Evolutionary conservation across 768 basidiomycete genomes (phyloP), one percentile per base, ranked within the genome.

Genomic region (Ephemerocybe angulata): DNA sequence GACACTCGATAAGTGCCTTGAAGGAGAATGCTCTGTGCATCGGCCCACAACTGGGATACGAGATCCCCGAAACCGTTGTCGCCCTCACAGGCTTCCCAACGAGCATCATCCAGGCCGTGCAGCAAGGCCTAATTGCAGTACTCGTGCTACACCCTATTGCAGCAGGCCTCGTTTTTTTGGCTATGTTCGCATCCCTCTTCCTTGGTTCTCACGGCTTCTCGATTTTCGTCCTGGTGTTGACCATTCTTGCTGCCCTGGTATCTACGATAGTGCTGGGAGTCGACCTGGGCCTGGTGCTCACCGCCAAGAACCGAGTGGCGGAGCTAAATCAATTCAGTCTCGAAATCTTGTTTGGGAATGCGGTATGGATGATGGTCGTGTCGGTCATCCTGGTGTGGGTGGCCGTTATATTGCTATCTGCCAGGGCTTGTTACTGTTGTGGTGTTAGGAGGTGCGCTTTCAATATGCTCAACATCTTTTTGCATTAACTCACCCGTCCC

Each of bases 71-170:
- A 10, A 67, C 44, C 25, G 58, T 85, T 48, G 66, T 82, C 19
- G 57, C 60, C 17, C 64, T 68, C 27, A 64, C 82, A 7, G 77
- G 76, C 4, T 63, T 87, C 38, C 74, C 81, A 21, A 63, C 73
- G 0, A 50, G 50, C n/a, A 58, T 85, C 30, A 74, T 79, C 17
- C 55, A 73, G 38, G 72, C 72, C 28, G 74, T 87, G 21, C 71
- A 84, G 44, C 71, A 81, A 43, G 73, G 70, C 30, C 72, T 85
- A 19, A 66, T 83, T 12, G 58, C 75, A 38, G 59, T 90, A 27
- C 82, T 91, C 59, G 71, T 88, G 56, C 77, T 91, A 6, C 89
- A 92, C 65, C 85, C 86, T 15, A 72, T 90, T 49, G 73, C 77
- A 13, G 83, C 84, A 0, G 85, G 73, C 4, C 67, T 91, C 38